These are phyloP conservation scores for Yarrowia sp. DNA, from an alignment of 805 yeast genomes.

Conservation along the genomic window DNA sequence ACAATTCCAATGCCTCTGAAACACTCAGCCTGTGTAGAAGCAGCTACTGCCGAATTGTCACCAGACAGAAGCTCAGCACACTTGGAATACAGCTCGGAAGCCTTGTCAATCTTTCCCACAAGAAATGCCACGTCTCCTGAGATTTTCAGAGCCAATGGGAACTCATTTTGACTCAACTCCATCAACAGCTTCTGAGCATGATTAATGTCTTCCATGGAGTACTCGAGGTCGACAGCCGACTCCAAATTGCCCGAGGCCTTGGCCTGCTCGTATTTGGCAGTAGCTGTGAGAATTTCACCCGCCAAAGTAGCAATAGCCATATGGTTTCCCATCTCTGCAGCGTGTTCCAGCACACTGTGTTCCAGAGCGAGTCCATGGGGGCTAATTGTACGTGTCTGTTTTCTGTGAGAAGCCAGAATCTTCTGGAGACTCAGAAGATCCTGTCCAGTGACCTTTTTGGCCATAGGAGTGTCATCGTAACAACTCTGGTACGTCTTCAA, in stretches of 20 bases:
- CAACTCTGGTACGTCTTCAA: conserved; percentile 43
- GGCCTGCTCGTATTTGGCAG: conserved; percentile 26
- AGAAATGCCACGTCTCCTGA: conserved; percentile 77
- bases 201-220: conserved; percentile 60
- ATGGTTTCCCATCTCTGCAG: conserved; percentile 82
- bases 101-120: conserved; percentile 58
- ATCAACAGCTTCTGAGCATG: conserved; percentile 69
- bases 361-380: conserved; percentile 66
- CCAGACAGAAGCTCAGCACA: conserved; percentile 45
- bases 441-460: conserved; percentile 57
- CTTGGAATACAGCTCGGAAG: conserved; percentile 61
- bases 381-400: conserved; percentile 65
- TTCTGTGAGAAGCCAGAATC: conserved; percentile 67
- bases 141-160: conserved; percentile 77
- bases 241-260: conserved; percentile 43
- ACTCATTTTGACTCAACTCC: conserved; percentile 63
- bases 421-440: conserved; percentile 74
- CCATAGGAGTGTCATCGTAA: conserved; percentile 47
- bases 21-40: conserved; percentile 73
- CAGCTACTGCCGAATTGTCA: conserved; percentile 42
- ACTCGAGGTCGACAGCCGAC: conserved; percentile 57
- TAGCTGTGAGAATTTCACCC: conserved; percentile 50
- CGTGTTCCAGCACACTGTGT: conserved; percentile 74
- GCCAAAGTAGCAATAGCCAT: conserved; percentile 81
- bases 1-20: conserved; percentile 66